Evolutionary conservation across 2,329 filamentous ascomycete genomes (phyloP), one percentile per base, ranked within the genome.

Genomic region (Fusarium illudens): DNA sequence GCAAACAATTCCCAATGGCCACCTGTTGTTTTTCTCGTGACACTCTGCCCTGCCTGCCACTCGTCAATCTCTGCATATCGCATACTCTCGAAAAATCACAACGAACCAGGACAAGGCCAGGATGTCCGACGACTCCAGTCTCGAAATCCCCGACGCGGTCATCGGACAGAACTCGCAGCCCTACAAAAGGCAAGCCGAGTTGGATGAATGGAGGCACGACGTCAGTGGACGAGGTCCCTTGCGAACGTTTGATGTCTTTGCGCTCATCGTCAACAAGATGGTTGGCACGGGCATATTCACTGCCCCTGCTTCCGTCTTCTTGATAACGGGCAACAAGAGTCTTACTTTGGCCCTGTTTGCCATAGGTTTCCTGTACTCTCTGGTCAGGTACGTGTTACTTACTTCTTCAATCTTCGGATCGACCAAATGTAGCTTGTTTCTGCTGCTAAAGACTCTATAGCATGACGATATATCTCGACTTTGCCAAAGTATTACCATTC

Each of bases 241-340:
- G 33, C 15, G 10, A 4, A 52, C 34, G 4, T 53, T 59, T 29
- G 56, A 59, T 29, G 56, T 59, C 6, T 52, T 59, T 46, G 34
- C 48, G 0, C 56, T 59, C 29, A 53, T 59, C 9, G 56, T 59
- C 48, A 59, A 59, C 22, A 59, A 53, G n/a, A 59, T 59, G 56
- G 36, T 59, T 22, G 56, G 56, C 4, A 59, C 36, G 4, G 56
- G 56, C 27, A 59, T 59, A 48, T 59, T 46, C 27, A 42, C 48
- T 7, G 36, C 56, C 4, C 56, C 56, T 3, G 48, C 56, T 10
- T 32, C 48, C 13, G 56, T 53, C 19, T 53, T 44, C 10, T 12
- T 53, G 27, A 39, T 59, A 5, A 59, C 56, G 2, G 56, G 56
- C 19, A 53, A 53, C 48, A 59, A 59, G 29, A 36, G 19, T 9